Evolutionary conservation across 2,329 filamentous ascomycete species (phyloP).

Genomic region (Mycosphaerella arachidis): DNA sequence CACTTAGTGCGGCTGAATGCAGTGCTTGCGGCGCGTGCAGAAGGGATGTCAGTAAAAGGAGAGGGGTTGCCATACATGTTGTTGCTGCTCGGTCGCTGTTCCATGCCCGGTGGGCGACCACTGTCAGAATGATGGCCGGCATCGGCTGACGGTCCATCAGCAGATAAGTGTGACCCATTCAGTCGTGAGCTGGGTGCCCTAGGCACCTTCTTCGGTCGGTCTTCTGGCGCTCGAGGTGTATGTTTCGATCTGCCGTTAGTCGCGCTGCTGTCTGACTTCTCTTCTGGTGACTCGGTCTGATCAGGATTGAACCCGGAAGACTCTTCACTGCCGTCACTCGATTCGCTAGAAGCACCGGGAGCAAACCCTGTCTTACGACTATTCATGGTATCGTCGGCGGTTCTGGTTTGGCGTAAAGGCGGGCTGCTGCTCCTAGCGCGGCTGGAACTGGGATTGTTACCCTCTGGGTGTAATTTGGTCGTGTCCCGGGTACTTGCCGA

Average conservation of each 20-base stretch:
- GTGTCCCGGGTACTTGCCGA: slow-evolving; percentile 51
- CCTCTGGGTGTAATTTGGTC: slow-evolving; percentile 25
- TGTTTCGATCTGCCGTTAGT: slow-evolving; percentile 9
- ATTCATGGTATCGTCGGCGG: not conserved
- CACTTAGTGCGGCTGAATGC: slow-evolving; percentile 14
- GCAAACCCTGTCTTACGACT: slow-evolving; percentile 14
- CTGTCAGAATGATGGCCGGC: slow-evolving; percentile 17
- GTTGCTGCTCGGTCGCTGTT: slow-evolving; percentile 27
- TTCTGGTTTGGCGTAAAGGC: not conserved
- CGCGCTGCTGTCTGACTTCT: slow-evolving; percentile 5
- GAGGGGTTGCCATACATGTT: slow-evolving; percentile 31
- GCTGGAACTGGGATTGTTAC: slow-evolving; percentile 25
- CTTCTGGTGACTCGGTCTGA: slow-evolving; percentile 8
- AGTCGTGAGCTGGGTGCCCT: slow-evolving; percentile 28
- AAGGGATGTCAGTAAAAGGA: slow-evolving; percentile 11
- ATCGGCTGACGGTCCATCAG: not conserved
- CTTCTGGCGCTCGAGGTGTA: slow-evolving; percentile 2
- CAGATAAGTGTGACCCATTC: slow-evolving; percentile 19
- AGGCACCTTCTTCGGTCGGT: slow-evolving; percentile 32
- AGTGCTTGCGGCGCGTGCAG: not conserved
- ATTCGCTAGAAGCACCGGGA: slow-evolving; percentile 3
- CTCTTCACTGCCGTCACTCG: slow-evolving; percentile 21
- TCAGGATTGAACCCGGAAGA: slow-evolving; percentile 15
- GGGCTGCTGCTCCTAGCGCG: slow-evolving; percentile 13
- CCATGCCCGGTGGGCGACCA: slow-evolving; percentile 23